phyloP scores from a whole-genome alignment of 441 rosid species.

The Capsella rubella region DNA sequence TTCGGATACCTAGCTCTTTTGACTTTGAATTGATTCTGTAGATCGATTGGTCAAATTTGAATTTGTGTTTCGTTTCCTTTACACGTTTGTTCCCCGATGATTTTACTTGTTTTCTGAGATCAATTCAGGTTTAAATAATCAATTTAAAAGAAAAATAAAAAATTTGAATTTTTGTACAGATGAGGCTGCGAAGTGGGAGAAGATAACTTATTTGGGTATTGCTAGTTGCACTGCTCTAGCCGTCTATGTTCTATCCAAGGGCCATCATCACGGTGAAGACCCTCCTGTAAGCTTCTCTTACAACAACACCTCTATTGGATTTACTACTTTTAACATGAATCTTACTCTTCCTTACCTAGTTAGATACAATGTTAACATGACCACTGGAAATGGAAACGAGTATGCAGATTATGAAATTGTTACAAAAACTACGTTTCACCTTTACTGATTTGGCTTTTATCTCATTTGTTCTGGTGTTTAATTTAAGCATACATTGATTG shows the following conservation, averaged over 20 bases:
- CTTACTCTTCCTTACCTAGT: neutral
- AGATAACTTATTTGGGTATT: slow-evolving; percentile 79
- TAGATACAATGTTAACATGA: neutral
- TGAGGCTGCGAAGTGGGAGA: slow-evolving; percentile 92
- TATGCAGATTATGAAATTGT: slow-evolving; percentile 7
- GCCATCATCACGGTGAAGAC: slow-evolving; percentile 81
- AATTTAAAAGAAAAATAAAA: no score
- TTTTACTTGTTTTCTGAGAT: no score
- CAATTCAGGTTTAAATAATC: no score
- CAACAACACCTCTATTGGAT: neutral
- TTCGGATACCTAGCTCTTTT: neutral
- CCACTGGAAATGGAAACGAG: no score
- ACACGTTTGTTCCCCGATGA: no score
- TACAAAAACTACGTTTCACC: neutral
- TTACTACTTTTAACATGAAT: no score
- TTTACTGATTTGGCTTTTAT: neutral
- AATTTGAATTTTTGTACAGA: slow-evolving; percentile 30
- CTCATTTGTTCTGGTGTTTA: slow-evolving; percentile 2
- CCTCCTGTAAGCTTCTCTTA: slow-evolving; percentile 71
- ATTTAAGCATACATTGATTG: neutral
- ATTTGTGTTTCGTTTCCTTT: neutral
- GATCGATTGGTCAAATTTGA: neutral
- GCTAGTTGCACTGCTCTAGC: slow-evolving; percentile 68
- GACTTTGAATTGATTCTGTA: neutral
- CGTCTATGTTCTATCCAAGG: slow-evolving; percentile 63